Conservation (phyloP, 768 basidiomycete genomes). For the Lentinula lateritia region DNA sequence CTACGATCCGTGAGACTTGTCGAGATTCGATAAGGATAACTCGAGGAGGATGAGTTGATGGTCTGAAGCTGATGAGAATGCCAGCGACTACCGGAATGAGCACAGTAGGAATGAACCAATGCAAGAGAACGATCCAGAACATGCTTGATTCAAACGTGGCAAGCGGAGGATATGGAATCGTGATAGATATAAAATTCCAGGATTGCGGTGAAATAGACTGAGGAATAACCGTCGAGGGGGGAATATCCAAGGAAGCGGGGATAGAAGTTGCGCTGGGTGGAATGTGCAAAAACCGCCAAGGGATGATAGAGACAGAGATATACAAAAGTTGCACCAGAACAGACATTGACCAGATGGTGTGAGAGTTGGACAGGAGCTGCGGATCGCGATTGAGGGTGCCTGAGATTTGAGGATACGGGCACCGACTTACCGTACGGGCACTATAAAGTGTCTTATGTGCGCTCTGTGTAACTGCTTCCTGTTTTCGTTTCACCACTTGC, state of each 20-base stretch:
- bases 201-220: slow-evolving; percentile 9
- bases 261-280: not conserved
- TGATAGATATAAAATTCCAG: slow-evolving; percentile 9
- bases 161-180: slow-evolving; percentile 45
- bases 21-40: not conserved
- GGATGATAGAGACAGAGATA: slow-evolving; percentile 45
- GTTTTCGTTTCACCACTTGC: slow-evolving; percentile 25
- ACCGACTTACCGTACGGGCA: slow-evolving; percentile 29
- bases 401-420: not conserved
- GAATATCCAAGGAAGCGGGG: not conserved
- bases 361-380: slow-evolving; percentile 61
- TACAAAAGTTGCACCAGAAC: slow-evolving; percentile 49
- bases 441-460: slow-evolving; percentile 29
- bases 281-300: slow-evolving; percentile 48
- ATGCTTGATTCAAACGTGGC: slow-evolving; percentile 36
- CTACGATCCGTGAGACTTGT: slow-evolving; percentile 4
- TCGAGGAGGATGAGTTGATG: slow-evolving; percentile 14
- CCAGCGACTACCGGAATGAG: slow-evolving; percentile 55
- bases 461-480: slow-evolving; percentile 27
- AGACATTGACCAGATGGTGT: slow-evolving; percentile 54
- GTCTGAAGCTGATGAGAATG: slow-evolving; percentile 58
- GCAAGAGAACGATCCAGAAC: slow-evolving; percentile 50
- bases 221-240: not conserved
- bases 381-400: not conserved
- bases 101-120: slow-evolving; percentile 61